These are phyloP conservation scores for Annona squamosa DNA, from an alignment of 164 flowering plant genomes.

Conservation along the genomic window DNA sequence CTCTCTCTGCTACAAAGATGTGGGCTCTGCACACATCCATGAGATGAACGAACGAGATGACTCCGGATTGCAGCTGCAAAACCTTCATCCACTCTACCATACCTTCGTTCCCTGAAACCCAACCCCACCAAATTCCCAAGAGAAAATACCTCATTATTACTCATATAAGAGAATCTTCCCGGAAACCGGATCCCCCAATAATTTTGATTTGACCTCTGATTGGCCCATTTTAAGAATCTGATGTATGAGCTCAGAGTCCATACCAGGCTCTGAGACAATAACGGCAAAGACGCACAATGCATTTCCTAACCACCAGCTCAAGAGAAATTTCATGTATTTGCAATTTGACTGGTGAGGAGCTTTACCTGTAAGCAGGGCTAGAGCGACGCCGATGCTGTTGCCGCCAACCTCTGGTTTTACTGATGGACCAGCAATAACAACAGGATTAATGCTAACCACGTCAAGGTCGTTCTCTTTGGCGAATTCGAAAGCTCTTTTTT, in stretches of 20 bases:
- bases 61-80: conserved; percentile 61
- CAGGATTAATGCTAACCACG: conserved; percentile 55
- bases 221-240: too few species aligned
- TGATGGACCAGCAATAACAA: conserved; percentile 51
- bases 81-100: conserved; percentile 42
- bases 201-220: too few species aligned
- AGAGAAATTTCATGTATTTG: too few species aligned
- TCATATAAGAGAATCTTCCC: too few species aligned
- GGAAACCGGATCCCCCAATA: too few species aligned
- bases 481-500: conserved; percentile 15
- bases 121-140: too few species aligned
- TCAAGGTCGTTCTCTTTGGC: conserved; percentile 66
- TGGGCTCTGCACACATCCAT: conserved; percentile 71
- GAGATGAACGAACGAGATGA: conserved; percentile 58
- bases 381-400: conserved; percentile 22
- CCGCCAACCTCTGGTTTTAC: conserved; percentile 41
- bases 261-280: too few species aligned
- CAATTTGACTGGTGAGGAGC: too few species aligned
- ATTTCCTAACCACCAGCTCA: too few species aligned
- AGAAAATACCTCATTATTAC: too few species aligned
- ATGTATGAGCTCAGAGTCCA: too few species aligned
- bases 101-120: conserved; percentile 37
- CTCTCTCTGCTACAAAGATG: conserved; percentile 58
- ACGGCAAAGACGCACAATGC: too few species aligned
- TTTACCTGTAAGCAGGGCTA: conserved; percentile 7